phyloP scores from a whole-genome alignment of 768 basidiomycete species.

The Lactarius deliciosus region DNA sequence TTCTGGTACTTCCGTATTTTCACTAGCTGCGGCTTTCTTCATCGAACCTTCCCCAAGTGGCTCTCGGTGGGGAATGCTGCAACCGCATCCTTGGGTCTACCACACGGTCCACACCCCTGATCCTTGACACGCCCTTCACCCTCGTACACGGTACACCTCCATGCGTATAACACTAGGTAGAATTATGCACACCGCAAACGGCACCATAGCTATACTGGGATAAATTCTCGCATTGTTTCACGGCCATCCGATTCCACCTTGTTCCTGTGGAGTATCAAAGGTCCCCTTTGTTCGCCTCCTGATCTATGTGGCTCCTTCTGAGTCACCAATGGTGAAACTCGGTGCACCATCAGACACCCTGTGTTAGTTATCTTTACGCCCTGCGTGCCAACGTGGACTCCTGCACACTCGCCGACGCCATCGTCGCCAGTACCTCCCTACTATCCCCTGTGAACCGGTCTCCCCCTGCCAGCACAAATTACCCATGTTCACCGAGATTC shows the following conservation, averaged over 20 bases:
- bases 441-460: background rate
- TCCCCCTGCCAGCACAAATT: background rate
- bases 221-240: conserved; percentile 14
- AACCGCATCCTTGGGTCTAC: background rate
- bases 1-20: conserved; percentile 10
- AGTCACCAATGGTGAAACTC: background rate
- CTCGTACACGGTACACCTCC: conserved; percentile 18
- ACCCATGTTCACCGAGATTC: conserved; percentile 3
- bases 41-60: conserved; percentile 12
- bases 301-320: background rate
- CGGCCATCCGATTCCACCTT: background rate
- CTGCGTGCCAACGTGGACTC: conserved; percentile 2
- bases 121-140: conserved; percentile 9
- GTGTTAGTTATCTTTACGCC: conserved; percentile 6
- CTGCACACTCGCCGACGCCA: background rate
- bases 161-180: conserved; percentile 6
- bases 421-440: background rate
- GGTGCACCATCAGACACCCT: background rate
- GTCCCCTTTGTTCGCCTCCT: background rate
- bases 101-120: conserved; percentile 9
- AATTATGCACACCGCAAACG: conserved; percentile 2
- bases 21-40: background rate
- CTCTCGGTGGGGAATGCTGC: conserved; percentile 12
- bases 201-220: conserved; percentile 9
- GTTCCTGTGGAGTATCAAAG: conserved; percentile 11